Evolutionary conservation across 2,329 filamentous ascomycete genomes (phyloP), one percentile per base, ranked within the genome.

Genomic region (Arachnopeziza araneosa): DNA sequence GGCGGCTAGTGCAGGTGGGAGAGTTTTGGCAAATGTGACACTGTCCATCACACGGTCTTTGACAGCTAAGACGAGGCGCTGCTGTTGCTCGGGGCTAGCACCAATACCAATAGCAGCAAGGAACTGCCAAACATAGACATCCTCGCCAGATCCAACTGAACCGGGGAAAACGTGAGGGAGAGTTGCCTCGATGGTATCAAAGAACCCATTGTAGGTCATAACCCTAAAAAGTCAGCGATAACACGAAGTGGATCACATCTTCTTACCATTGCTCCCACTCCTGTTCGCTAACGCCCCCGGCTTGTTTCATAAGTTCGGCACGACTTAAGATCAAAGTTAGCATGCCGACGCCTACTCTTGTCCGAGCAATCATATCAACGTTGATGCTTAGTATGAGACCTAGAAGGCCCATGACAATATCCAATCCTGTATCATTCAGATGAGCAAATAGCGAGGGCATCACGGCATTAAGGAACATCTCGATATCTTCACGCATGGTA

Each of bases 21-120:
- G 80, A 1, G 91, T 93, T 81, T 96, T 97, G 69, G 91, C 89
- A 56, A 96, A 85, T 30, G 83, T 80, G 12, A 99, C 91, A 0
- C 95, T 98, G 72, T 96, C 93, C 84, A 98, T 96, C 61, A 99
- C 95, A 57, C 93, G 88, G 70, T 99, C 95, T 83, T 98, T 99
- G 68, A 99, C 95, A 50, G 92, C 93, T 70, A 97, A 84, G 10
- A 99, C 95, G 59, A 99, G 81, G 60, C 93, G 85, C 73, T 96
- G 93, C 75, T 99, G 95, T 76, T 99, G 95, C 67, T 97, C 92
- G 17, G 93, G 91, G 71, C 86, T 93, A 36, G 95, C 93, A 56
- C 91, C 93, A 65, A 96, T 95, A 64, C 95, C 95, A 75, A 97
- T 91, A 14, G 93, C 92, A 9, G 95, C 95, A 65, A 99, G 82